Conservation (phyloP, 768 basidiomycete species). For the Suillus bovinus region DNA sequence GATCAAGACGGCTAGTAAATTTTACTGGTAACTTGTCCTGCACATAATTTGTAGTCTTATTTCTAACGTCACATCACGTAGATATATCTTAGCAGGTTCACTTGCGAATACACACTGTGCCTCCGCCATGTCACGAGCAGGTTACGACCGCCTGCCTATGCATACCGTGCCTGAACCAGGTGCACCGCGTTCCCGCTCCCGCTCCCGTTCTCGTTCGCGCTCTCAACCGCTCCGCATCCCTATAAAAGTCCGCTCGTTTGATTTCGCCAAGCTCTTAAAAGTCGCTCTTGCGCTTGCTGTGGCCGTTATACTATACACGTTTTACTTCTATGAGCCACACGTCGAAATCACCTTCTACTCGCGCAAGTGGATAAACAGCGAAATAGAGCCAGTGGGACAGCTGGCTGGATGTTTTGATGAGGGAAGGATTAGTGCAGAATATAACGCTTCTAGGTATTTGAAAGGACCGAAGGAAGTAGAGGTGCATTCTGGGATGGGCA, state of each 20-base stretch:
- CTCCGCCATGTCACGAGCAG: slow-evolving; percentile 36
- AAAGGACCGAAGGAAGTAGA: slow-evolving; percentile 66
- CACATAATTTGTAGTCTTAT: not conserved
- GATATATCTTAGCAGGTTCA: not conserved
- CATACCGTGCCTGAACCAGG: slow-evolving; percentile 40
- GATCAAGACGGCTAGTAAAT: not conserved
- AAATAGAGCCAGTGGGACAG: slow-evolving; percentile 65
- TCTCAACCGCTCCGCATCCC: slow-evolving; percentile 15
- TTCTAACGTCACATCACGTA: not conserved
- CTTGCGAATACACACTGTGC: not conserved
- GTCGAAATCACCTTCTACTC: slow-evolving; percentile 82
- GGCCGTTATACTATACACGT: slow-evolving; percentile 44
- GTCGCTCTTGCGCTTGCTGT: slow-evolving; percentile 38
- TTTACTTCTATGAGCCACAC: slow-evolving; percentile 78
- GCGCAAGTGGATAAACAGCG: slow-evolving; percentile 69
- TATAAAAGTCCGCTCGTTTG: slow-evolving; percentile 36
- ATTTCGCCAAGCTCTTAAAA: slow-evolving; percentile 43
- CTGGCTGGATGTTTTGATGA: slow-evolving; percentile 77
- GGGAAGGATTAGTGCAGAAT: slow-evolving; percentile 55
- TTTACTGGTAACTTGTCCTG: not conserved
- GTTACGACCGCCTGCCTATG: slow-evolving; percentile 53
- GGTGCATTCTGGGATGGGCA: slow-evolving; percentile 76
- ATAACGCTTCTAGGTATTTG: slow-evolving; percentile 66
- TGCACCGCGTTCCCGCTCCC: slow-evolving; percentile 28
- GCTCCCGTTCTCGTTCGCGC: slow-evolving; percentile 26